Evolutionary conservation across 345 rosid species (phyloP), one percentile per base, ranked within the genome.

Genomic region (Brassica incana): DNA sequence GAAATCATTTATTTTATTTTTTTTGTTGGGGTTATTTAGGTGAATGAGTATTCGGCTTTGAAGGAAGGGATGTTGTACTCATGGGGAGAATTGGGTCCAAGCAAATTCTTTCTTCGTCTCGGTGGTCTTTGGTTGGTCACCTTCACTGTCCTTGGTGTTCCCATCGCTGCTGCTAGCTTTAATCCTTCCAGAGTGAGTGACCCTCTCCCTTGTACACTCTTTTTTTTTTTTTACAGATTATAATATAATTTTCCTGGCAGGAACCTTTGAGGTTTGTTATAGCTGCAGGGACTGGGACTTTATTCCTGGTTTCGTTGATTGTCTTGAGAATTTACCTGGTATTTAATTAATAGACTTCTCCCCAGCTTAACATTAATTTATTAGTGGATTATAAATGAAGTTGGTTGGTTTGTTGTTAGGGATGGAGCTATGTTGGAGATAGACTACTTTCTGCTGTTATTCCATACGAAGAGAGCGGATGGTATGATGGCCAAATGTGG

Each of bases 401-500:
- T 56, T 11, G 45, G 29, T 18, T 61, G 40, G 30, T 69, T 50
- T 69, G 20, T 64, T 40, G 1, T 50, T 38, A 95, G 99, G 99
- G 99, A 79, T 95, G 99, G 99, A 95, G 95, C 80, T 95, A 92
- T 63, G 95, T 92, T 48, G 99, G 99, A 27, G 97, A 92, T 70
- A 88, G 99, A 78, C 93, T 95, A 76, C 90, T 95, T 63, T 89
- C 99, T 16, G 99, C 99, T 1, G 97, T 95, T 77, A 83, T 95
- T 38, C 97, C 97, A 12, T 92, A 95, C 43, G 99, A 95, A 86
- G 99, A 95, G 87, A 95, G 89, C 59, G 99, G 99, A 77, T 95
- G 99, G 97, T 95, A 95, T 83, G 97, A 95, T 67, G 99, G 97
- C 16, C 99, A 92, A 81, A 95, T 91, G 97, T 92, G 95, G 97